Base-by-base conservation (phyloP, 495 filamentous ascomycete species). In the Penicillium maclennaniae region DNA sequence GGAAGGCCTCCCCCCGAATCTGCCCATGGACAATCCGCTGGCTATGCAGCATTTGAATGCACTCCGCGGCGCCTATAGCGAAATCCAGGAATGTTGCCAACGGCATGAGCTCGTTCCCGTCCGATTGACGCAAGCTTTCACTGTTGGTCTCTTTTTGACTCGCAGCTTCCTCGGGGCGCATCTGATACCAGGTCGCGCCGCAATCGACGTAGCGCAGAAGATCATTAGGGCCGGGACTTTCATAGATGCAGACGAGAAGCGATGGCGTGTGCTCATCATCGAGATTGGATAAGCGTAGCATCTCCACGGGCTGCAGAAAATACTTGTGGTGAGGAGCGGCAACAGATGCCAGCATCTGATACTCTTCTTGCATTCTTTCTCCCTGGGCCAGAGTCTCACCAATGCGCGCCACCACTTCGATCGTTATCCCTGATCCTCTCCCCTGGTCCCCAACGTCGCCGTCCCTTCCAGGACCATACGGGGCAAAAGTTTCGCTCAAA, bases 1-100 rank as follows among this genome's bases (percentile, higher is more conserved):
- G 85, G 63, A 91, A 91, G 0, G 87, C 83, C 66, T 91, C 87
- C 0, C 76, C 82, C 31, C 87, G 74, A 28, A 91, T 75, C 61
- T 91, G 87, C 45, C 87, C 87, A 57, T 91, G 87, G 1, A 89
- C 80, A 39, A 86, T 77, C 21, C 80, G 76, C 41, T 85, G 77
- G n/a, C 83, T 79, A 58, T 91, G 87, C 14, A 91, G 65, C 23
- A 88, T 81, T 63, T 91, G 85, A 15, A 86, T 62, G 56, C 87
- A 88, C 60, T 88, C 80, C 1, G 80, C 74, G 6, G 87, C 85
- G 25, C 86, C 87, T 49, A 89, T 80, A 19, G 87, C 87, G 60
- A 91, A 89, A 56, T 87, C 83, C 7, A 91, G 70, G 66, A 89
- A 91, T 19, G 74, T 69, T 44, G 77, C 67, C 20, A 89, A 68